phyloP scores from a whole-genome alignment of 768 basidiomycete species.

The Lactarius evosmus region DNA sequence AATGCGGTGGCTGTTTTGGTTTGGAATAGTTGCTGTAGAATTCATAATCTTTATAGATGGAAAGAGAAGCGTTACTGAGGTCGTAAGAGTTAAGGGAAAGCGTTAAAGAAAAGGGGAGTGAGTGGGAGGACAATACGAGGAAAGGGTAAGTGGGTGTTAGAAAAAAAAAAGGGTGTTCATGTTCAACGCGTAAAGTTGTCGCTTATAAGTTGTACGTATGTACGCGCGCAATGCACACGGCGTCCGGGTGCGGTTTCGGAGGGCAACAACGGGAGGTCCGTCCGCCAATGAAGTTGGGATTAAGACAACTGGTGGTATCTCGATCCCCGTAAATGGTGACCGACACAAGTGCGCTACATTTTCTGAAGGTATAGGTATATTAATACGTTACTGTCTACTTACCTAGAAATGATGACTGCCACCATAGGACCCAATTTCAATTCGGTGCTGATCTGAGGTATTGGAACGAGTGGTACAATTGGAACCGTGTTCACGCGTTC shows the following conservation, averaged over 20 bases:
- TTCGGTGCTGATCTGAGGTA: too few species aligned
- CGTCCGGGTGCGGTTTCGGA: not conserved
- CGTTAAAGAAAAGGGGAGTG: not conserved
- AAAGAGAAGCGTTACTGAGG: not conserved
- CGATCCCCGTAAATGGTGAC: too few species aligned
- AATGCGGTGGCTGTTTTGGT: slow-evolving; percentile 30
- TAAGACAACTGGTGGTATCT: too few species aligned
- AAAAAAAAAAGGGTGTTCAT: slow-evolving; percentile 15
- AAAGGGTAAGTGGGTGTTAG: not conserved
- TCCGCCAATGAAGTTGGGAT: too few species aligned
- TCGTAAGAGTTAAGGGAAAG: slow-evolving; percentile 4
- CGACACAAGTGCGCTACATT: not conserved
- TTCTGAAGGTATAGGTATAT: too few species aligned
- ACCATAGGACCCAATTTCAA: too few species aligned
- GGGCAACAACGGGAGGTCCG: not conserved
- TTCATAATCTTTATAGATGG: slow-evolving; percentile 17
- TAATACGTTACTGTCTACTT: not conserved
- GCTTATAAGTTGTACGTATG: slow-evolving; percentile 22
- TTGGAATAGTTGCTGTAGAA: not conserved
- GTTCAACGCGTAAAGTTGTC: slow-evolving; percentile 20
- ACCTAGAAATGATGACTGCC: too few species aligned
- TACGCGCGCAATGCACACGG: not conserved
- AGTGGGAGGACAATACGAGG: not conserved
- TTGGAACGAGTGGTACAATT: too few species aligned
- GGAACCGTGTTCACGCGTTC: too few species aligned